Evolutionary conservation across 2,329 filamentous ascomycete species (phyloP), one percentile per base, ranked within the genome.

Genomic region (Stachybotrys elegans): DNA sequence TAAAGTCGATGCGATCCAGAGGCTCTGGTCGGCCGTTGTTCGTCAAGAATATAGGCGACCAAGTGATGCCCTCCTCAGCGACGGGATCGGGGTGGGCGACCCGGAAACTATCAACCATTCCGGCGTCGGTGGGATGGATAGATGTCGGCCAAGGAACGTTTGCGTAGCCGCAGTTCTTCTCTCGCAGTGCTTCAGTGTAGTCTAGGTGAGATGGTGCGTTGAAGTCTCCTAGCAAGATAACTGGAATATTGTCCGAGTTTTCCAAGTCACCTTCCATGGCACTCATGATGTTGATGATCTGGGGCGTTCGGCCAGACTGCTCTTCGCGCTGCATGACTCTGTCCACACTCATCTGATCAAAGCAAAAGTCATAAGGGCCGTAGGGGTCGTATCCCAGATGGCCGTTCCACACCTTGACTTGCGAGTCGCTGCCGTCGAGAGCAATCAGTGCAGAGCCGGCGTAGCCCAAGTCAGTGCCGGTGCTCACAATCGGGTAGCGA

Each of bases 191-290:
- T 5, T 66, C 59, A 4, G 58, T 63, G 55, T 61, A 71, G 56
- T 71, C 68, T 2, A 70, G 57, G 37, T 71, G 68, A 16, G 68
- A 71, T 0, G 68, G 68, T 1, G 68, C 66, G 48, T 70, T 71
- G 46, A 70, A 67, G 50, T 71, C 68, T 17, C 68, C 68, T 1
- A 62, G 54, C 2, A 71, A 43, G 22, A 71, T 45, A 1, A 69
- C 60, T 4, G 68, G 66, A 1, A 60, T 47, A 0, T 56, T 51
- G 20, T 64, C 57, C 0, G 63, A 52, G 20, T 62, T 47, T 6
- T 47, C 49, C 1, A 70, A 48, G 4, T 63, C 55, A 6, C 42
- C 44, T 27, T 56, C 42, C 59, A 70, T 70, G 4, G 51, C 56
- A 1, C 46, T 44, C 5, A 69, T 46, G 2, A 61, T 67, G 14